Evolutionary conservation across 495 filamentous ascomycete species (phyloP), one percentile per base, ranked within the genome.

Genomic region (Tuber indicum): DNA sequence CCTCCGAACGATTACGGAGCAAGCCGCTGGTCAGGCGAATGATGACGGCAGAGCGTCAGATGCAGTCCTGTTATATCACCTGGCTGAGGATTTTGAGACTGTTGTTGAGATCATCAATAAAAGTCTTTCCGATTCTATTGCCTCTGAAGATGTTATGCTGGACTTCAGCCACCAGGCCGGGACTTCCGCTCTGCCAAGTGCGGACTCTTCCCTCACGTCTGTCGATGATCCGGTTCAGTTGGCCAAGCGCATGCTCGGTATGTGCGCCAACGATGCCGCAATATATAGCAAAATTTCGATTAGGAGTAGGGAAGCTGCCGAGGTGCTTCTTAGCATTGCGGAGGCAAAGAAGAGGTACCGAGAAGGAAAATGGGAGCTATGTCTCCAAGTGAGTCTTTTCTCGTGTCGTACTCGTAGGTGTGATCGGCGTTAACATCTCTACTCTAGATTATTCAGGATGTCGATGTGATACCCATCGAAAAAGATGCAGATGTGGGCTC

Each of bases 1-100:
- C 84, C 87, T 98, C 78, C 90, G 89, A 78, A 90, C 90, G 69
- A 93, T 99, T 82, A 98, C 94, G 3, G 86, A 93, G 58, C 93
- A 97, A 84, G 96, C 96, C 46, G 96, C 96, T 47, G 90, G 89
- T 73, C 91, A 94, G 75, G 96, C 96, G 8, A 94, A 98, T 78
- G 96, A 98, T 81, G 96, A 93, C 84, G 95, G 96, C 47, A 88
- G 96, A 52, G 92, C 91, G 2, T 93, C 93, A 10, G 96, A 99
- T 84, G 94, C 96, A 1, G 95, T 98, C 8, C 87, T 99, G 71
- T 86, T 99, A 58, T 98, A 96, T 82, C 94, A 98, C 84, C 88
- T 99, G 49, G 94, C 95, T 0, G 93, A 93, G 81, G 93, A 99
- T 81, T 98, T 96, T 83, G 94, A 98, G 80, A 92, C 89, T 75